phyloP scores from a whole-genome alignment of 2,329 filamentous ascomycete species.

The Clonostachys byssicola region DNA sequence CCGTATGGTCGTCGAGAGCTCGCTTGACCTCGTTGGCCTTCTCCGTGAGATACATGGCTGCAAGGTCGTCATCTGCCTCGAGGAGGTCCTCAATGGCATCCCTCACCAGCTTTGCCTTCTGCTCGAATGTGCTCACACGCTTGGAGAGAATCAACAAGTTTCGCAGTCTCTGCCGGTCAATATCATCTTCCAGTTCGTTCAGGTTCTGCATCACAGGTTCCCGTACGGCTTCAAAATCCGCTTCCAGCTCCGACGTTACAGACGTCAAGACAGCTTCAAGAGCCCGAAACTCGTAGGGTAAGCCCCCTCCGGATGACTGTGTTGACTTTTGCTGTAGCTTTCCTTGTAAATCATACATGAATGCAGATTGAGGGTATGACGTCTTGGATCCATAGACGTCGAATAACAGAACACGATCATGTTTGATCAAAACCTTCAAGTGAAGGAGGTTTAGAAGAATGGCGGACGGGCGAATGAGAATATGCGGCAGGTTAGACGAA shows the following conservation, averaged over 20 bases:
- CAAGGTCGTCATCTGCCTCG: constrained; percentile 92
- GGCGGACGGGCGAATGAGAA: constrained; percentile 86
- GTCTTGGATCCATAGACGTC: constrained; percentile 94
- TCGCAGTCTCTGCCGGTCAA: constrained; percentile 89
- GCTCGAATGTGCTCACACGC: constrained; percentile 93
- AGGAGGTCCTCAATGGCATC: constrained; percentile 94
- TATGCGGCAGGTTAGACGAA: constrained; percentile 90
- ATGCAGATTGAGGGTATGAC: constrained; percentile 91
- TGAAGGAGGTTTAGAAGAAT: constrained; percentile 97
- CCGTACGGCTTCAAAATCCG: constrained; percentile 89
- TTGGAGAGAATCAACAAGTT: constrained; percentile 92
- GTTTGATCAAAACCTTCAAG: constrained; percentile 90
- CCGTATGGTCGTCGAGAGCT: constrained; percentile 83
- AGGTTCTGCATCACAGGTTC: constrained; percentile 89
- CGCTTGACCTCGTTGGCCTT: constrained; percentile 71
- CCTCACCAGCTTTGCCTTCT: constrained; percentile 89
- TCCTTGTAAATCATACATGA: constrained; percentile 95
- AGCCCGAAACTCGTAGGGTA: constrained; percentile 95
- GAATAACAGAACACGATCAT: constrained; percentile 90
- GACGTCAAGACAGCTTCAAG: constrained; percentile 93
- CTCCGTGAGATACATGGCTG: constrained; percentile 93
- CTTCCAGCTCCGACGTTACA: constrained; percentile 86
- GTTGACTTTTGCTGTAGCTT: constrained; percentile 79
- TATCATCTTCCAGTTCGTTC: constrained; percentile 90
- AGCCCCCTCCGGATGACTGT: constrained; percentile 48